Base-by-base conservation (phyloP, 225 moss, liverwort and hornwort species). In the Asterella californica region DNA sequence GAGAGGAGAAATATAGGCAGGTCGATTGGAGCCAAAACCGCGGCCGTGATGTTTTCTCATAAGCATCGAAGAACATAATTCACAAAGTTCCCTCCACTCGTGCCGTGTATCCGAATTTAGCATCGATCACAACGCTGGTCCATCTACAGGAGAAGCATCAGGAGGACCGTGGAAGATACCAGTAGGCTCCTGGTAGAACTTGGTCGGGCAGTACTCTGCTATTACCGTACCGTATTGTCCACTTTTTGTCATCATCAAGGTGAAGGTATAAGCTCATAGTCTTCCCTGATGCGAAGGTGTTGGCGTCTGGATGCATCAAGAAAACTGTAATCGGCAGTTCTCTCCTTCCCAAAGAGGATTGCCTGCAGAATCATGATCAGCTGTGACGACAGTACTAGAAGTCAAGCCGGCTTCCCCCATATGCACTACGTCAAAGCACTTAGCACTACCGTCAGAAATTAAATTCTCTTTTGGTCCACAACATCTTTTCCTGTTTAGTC, bases 251-350 rank as follows among this genome's bases (percentile, higher is more conserved):
- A 86, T 73, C 82, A 81, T 81, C 65, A 80, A 91, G 34, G 59
- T 72, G 22, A 88, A 27, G 2, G 75, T 78, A 80, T 89, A 91
- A 0, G 88, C 86, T 89, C 89, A 79, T 89, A 88, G n/a, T 91
- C 89, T 15, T 60, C 25, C 82, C 27, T 19, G 82, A 47, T 81
- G 86, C 87, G 17, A 88, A 79, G 61, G 81, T 82, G 22, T 84
- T 89, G 24, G 73, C 74, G 48, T 84, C 77, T 10, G 55, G 42
- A 6, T 4, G 69, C 62, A 75, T 79, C 34, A 89, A 81, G 76
- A 81, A 79, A 1, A 88, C 78, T 62, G 77, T 80, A 32, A 86
- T 80, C 10, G 73, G 25, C 34, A 87, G 80, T n/a, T n/a, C 24
- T 89, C 86, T 27, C 89, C 86, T 18, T 5, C 69, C 72, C 70